Conservation (phyloP, 371 early-diverging fungal species). For the Chytridium lagenaria region DNA sequence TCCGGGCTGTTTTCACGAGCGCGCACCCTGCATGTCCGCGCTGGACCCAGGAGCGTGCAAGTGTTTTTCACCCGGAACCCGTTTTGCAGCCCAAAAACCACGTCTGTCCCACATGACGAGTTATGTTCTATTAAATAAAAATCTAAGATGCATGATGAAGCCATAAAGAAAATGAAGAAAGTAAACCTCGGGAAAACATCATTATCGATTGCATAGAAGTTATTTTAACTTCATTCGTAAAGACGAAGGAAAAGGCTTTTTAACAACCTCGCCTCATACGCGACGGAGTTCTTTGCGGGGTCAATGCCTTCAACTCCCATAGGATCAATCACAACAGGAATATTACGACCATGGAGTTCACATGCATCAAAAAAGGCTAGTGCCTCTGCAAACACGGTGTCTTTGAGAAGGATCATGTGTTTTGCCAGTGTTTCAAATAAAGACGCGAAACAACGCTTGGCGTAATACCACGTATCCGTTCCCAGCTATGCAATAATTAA, state of each 20-base stretch:
- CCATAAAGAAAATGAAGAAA: no score
- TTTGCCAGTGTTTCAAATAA: conserved; percentile 62
- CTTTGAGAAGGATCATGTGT: conserved; percentile 64
- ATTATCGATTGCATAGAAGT: no score
- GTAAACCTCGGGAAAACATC: no score
- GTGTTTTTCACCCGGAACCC: no score
- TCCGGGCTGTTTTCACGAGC: no score
- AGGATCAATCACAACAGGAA: conserved; percentile 57
- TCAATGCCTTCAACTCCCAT: conserved; percentile 45
- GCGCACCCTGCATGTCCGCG: no score
- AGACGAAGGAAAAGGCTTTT: conserved; percentile 57
- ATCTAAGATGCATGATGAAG: no score
- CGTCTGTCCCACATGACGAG: no score
- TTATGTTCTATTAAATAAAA: no score
- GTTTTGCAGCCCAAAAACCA: no score
- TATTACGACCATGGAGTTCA: conserved; percentile 58
- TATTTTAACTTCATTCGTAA: conserved; percentile 42
- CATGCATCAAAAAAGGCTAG: conserved; percentile 59
- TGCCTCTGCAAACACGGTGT: conserved; percentile 54
- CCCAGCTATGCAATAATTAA: conserved; percentile 48
- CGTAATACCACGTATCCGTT: conserved; percentile 67
- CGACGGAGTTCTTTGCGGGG: conserved; percentile 50
- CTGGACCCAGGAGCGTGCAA: no score
- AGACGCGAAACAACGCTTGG: conserved; percentile 59
- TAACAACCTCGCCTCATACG: conserved; percentile 58